Percentiles rank a stretch among this genome's conserved stretches.
Evolutionary conservation across 768 basidiomycete species (phyloP).

Genomic region (Boletus rubropictus): DNA sequence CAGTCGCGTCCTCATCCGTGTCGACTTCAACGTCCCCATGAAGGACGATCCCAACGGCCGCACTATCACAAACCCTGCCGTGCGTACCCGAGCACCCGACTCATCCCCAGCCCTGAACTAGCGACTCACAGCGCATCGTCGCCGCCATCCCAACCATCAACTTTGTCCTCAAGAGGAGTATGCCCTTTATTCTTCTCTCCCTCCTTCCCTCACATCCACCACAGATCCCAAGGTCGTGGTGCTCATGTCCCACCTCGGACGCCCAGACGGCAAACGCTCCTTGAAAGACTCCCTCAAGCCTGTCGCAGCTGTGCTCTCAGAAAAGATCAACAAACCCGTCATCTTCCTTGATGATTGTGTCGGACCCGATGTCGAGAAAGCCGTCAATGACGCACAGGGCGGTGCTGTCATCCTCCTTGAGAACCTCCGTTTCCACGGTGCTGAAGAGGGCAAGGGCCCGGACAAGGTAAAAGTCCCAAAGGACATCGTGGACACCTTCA

Average conservation of each 20-base stretch:
- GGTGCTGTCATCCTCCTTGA: constrained; percentile 88
- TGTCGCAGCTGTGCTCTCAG: constrained; percentile 62
- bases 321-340: constrained; percentile 49
- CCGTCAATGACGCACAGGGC: constrained; percentile 50
- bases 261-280: constrained; percentile 88
- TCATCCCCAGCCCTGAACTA: constrained; percentile 3
- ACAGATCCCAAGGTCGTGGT: constrained; percentile 76
- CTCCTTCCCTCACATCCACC: not conserved
- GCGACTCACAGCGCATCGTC: constrained; percentile 74
- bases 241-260: constrained; percentile 97
- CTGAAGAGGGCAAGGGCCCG: constrained; percentile 96
- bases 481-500: constrained; percentile 73
- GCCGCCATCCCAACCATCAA: constrained; percentile 94
- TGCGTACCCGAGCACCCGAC: constrained; percentile 39
- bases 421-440: constrained; percentile 97
- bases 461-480: constrained; percentile 95
- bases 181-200: constrained; percentile 2
- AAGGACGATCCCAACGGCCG: constrained; percentile 64
- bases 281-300: constrained; percentile 88
- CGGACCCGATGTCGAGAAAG: constrained; percentile 76
- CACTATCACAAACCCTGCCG: constrained; percentile 96
- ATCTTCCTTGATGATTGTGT: constrained; percentile 83
- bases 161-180: constrained; percentile 85
- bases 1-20: constrained; percentile 89
- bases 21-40: constrained; percentile 95